Percentiles rank a stretch among this genome's conserved stretches.
Evolutionary conservation across 345 rosid genomes (phyloP).

Genomic region (Sisymbrium altissimum): DNA sequence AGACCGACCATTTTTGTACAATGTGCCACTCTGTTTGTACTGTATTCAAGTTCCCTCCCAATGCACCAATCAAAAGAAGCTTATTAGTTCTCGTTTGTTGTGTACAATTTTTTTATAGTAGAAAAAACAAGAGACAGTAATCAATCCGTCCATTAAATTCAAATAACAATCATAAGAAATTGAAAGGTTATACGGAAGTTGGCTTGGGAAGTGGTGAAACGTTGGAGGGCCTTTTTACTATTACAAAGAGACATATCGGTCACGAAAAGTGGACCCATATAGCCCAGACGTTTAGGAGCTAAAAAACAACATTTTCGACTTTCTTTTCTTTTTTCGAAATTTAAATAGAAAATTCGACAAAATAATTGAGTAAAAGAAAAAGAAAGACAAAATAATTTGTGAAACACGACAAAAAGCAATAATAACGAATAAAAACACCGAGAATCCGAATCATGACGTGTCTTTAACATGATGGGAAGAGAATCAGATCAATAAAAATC

Average conservation of each 20-base stretch:
- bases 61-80: slow-evolving; percentile 21
- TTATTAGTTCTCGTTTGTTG: not conserved
- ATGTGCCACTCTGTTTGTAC: slow-evolving; percentile 23
- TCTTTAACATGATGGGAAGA: not conserved
- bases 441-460: slow-evolving; percentile 31
- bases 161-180: not conserved
- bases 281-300: slow-evolving; percentile 20
- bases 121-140: no score
- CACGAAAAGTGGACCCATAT: not conserved
- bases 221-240: not conserved
- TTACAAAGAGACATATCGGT: slow-evolving; percentile 13
- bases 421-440: slow-evolving; percentile 5
- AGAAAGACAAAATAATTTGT: not conserved
- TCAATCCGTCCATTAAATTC: not conserved
- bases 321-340: not conserved
- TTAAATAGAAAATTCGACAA: not conserved
- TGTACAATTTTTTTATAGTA: not conserved
- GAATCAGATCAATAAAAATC: slow-evolving; percentile 22
- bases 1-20: slow-evolving; percentile 25
- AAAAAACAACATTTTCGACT: not conserved
- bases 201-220: slow-evolving; percentile 11
- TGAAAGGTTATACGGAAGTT: not conserved
- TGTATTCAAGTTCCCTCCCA: not conserved
- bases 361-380: not conserved
- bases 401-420: slow-evolving; percentile 1